Base-by-base conservation (phyloP, 176 grass and related monocot species). In the Triticum urartu region DNA sequence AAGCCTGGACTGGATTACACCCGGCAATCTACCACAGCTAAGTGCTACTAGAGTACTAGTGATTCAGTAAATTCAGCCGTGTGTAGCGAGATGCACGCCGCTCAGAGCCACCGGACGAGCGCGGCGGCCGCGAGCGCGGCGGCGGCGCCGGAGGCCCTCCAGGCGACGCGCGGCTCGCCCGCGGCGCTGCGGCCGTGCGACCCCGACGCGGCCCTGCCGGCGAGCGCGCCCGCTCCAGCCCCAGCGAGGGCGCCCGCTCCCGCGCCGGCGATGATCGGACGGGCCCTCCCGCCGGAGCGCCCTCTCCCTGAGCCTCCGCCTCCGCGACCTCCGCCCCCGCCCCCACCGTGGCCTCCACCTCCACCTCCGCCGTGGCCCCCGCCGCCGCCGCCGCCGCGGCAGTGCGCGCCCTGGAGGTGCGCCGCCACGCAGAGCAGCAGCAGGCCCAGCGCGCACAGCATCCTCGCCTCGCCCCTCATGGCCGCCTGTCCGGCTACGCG, bases 31-130 rank as follows among this genome's bases (percentile, higher is more conserved):
- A 30, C 36, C 59, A 60, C 22, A 33, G 11, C 54, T 65, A 25
- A 5, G 39, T 72, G 5, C 8, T 67, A 50, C 38, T 17, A 72
- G 0, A 72, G 0, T 8, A 9, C 18, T 8, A 58, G 24, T 52
- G 11, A 32, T 32, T 75, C 72, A 32, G 72, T 11, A 32, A 20
- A 22, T 28, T 26, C 11, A 28, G 6, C 7, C 62, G 12, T 40
- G 42, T 54, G 28, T 17, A 54, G 7, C 22, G 59, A 73, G 20
- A 59, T 54, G 17, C 0, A 64, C 68, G 60, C 68, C 12, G 34
- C 62, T 82, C 88, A 90, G 63, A 43, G 28, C 72, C 64, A 69
- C 72, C 72, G 52, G 1, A 45, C 63, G 81, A 88, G 52, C 20
- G 40, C 75, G 6, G 75, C 56, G 30, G 66, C 26, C 6, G 75